Base-by-base conservation (phyloP, 331 rosid genomes). In the Pyracantha coccinea region DNA sequence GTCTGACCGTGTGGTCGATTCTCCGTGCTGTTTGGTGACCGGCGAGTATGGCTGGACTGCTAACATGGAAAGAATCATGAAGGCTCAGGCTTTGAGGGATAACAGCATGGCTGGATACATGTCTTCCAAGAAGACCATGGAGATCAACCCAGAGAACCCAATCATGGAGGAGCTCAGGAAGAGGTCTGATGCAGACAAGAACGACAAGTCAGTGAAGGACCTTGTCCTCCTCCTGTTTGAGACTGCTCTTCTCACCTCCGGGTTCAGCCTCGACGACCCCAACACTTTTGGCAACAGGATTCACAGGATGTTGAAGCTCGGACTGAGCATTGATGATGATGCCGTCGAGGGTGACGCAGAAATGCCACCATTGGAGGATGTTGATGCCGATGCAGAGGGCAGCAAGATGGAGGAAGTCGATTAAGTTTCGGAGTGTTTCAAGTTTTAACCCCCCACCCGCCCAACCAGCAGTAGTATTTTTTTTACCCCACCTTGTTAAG, bases 401-500 rank as follows among this genome's bases (percentile, higher is more conserved):
- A 86, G 91, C 91, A 91, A 89, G 96, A 91, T 91, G 97, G 97
- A 91, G 78, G 97, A 91, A 71, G 97, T 91, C 5, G 96, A 91
- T 28, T 89, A 88, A 91, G 54, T 41, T 38, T 35, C 44, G 23
- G 41, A 21, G 20, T 28, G 17, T 23, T 9, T 45, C 19, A 4
- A 5, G 17, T 23, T 9, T 45, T 23, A 4, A 5, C 14, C 11
- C 19, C 25, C 31, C 17, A 4, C 25, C 31, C 17, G 2, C 11
- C 27, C 27, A 32, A 10, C 44, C 15, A 2, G 16, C 63, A 73
- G 57, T 13, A 27, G 10, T n/a, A n/a, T 5, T 44, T 3, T 35
- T n/a, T 9, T 9, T 66, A 23, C 12, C 27, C n/a, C 58, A 11
- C 47, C 47, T 4, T 0, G 5, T 4, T 1, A 8, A 7, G 54